These are phyloP conservation scores for Schizonepeta tenuifolia DNA, from an alignment of 257 asterid species.

Conservation along the genomic window DNA sequence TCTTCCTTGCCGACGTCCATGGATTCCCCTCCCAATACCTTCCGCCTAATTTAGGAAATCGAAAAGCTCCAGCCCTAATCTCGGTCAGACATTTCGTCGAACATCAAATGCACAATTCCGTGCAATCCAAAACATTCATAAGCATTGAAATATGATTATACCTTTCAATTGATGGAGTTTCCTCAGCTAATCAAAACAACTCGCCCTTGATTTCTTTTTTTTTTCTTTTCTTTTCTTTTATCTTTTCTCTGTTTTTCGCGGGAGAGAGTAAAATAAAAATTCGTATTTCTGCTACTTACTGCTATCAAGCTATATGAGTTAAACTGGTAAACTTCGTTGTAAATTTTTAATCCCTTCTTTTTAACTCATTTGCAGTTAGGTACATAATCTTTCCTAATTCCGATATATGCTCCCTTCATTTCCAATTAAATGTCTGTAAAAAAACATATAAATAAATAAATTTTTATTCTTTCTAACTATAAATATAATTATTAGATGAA, in stretches of 20 bases:
- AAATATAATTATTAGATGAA: no score
- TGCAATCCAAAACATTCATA: not conserved
- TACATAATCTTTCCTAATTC: no score
- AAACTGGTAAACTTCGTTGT: no score
- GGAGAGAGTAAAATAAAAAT: not conserved
- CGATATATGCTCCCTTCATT: no score
- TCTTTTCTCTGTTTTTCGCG: not conserved
- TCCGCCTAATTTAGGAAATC: constrained; percentile 3
- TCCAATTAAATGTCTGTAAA: no score
- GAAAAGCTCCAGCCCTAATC: constrained; percentile 18
- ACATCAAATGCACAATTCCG: constrained; percentile 3
- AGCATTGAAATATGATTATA: not conserved
- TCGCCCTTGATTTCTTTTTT: no score
- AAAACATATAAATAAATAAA: no score
- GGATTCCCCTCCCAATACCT: constrained; percentile 6
- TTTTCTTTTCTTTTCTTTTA: no score
- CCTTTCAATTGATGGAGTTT: not conserved
- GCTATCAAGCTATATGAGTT: no score
- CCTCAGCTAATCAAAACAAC: not conserved
- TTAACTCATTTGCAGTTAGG: no score
- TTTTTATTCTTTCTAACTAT: no score
- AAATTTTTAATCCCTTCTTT: no score
- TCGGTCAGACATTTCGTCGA: constrained; percentile 15
- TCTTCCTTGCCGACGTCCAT: constrained; percentile 61
- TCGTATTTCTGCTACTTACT: not conserved